Evolutionary conservation across 2,329 filamentous ascomycete genomes (phyloP).

Genomic region (Teratosphaeria nubilosa): DNA sequence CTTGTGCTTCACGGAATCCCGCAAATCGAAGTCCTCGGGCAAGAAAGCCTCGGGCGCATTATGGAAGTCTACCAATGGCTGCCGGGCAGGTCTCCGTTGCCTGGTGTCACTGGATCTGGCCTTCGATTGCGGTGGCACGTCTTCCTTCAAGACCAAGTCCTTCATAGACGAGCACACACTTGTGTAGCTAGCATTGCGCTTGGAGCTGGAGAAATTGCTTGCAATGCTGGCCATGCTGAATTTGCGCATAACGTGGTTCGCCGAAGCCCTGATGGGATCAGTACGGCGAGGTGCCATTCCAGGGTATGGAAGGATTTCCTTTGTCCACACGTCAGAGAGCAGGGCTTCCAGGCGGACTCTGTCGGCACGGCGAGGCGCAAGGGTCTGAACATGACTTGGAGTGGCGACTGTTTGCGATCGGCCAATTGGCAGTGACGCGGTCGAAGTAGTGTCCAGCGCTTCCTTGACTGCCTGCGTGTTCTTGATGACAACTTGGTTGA

Average conservation of each 20-base stretch:
- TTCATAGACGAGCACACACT: conserved; percentile 19
- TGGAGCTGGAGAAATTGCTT: conserved; percentile 67
- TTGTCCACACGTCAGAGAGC: conserved; percentile 74
- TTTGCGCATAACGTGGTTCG: conserved; percentile 78
- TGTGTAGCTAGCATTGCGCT: conserved; percentile 53
- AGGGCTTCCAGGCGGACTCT: conserved; percentile 65
- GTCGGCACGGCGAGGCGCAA: conserved; percentile 66
- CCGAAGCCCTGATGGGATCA: conserved; percentile 67
- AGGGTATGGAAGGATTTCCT: conserved; percentile 69
- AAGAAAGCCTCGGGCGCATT: conserved; percentile 38
- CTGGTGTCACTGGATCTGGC: background rate
- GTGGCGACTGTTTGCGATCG: conserved; percentile 72
- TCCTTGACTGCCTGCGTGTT: conserved; percentile 66
- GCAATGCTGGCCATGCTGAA: conserved; percentile 74
- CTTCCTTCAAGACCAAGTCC: conserved; percentile 15
- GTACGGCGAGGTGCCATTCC: conserved; percentile 60
- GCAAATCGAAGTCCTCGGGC: conserved; percentile 38
- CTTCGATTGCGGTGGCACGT: conserved; percentile 6
- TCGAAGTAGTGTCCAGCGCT: conserved; percentile 32
- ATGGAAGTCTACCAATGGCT: conserved; percentile 35
- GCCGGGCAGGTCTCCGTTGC: conserved; percentile 1
- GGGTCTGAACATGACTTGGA: conserved; percentile 56
- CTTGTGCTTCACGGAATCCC: conserved; percentile 15
- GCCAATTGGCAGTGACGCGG: conserved; percentile 49
- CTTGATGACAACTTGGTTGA: conserved; percentile 73